phyloP scores from a whole-genome alignment of 768 basidiomycete species.

The Gyrodon lividus region DNA sequence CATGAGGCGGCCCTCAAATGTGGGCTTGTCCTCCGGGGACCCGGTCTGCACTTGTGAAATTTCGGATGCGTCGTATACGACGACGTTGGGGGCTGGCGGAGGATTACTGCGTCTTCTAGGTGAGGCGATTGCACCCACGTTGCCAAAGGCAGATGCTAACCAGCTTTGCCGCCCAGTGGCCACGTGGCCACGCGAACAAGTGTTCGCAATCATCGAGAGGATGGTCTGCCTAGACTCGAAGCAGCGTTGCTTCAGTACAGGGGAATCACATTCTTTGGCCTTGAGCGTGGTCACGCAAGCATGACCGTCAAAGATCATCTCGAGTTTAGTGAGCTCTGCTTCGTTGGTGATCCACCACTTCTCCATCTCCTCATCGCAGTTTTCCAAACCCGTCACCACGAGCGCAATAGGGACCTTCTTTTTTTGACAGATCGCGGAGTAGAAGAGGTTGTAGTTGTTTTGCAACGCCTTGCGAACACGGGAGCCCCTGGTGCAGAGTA shows the following conservation, averaged over 20 bases:
- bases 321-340: slow-evolving; percentile 24
- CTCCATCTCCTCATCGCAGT: slow-evolving; percentile 30
- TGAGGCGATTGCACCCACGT: slow-evolving; percentile 23
- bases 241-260: slow-evolving; percentile 27
- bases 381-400: slow-evolving; percentile 39
- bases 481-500: slow-evolving; percentile 34
- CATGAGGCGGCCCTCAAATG: slow-evolving; percentile 24
- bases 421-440: slow-evolving; percentile 35
- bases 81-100: slow-evolving; percentile 17
- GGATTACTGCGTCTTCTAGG: slow-evolving; percentile 5
- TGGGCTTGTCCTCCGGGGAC: slow-evolving; percentile 10
- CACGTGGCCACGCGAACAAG: slow-evolving; percentile 20
- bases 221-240: slow-evolving; percentile 24
- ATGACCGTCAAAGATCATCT: slow-evolving; percentile 35
- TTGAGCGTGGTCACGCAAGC: slow-evolving; percentile 41
- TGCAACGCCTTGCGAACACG: slow-evolving; percentile 28
- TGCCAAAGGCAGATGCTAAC: slow-evolving; percentile 19
- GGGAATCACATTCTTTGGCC: slow-evolving; percentile 27
- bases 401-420: slow-evolving; percentile 37
- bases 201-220: slow-evolving; percentile 16
- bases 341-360: slow-evolving; percentile 36
- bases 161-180: slow-evolving; percentile 25
- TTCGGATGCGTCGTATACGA: slow-evolving; percentile 24
- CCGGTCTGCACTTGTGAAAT: neutral
- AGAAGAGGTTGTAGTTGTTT: slow-evolving; percentile 40